Evolutionary conservation across 2,329 filamentous ascomycete genomes (phyloP), one percentile per base, ranked within the genome.

Genomic region (Laburnicola sp.): DNA sequence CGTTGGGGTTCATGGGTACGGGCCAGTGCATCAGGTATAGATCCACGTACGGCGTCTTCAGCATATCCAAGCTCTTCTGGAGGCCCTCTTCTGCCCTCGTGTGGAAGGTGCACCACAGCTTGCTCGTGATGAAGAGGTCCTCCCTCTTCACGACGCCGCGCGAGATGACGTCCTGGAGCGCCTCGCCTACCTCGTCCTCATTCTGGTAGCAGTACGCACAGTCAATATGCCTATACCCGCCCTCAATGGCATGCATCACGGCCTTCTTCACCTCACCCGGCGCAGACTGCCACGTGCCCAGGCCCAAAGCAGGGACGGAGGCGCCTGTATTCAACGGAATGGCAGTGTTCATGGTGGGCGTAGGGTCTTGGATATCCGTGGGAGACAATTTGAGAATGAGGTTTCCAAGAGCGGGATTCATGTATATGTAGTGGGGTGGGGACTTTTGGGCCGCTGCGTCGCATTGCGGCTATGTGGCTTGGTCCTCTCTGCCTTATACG

Each of bases 1-100:
- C 87, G 30, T 88, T 81, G 6, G 87, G 87, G 75, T 92, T 93
- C 84, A 92, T 86, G 43, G 87, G 84, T 39, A 91, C 77, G 4
- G 89, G 87, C 89, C 89, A 94, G 76, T 96, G 90, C 78, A 95
- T 82, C 32, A 95, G 80, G 69, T 84, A 91, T 50, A 95, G 77
- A 70, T 95, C 91, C 4, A 95, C 81, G 70, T 95, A 93, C 58
- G 91, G 87, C 41, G 94, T 77, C 1, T 89, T 88, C 31, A 95
- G 76, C 53, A 82, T 80, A 74, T 86, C 82, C 69, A 94, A 77
- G 64, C 86, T 88, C 79, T 86, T 85, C 58, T 90, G 83, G 31
- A 94, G 79, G 31, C 82, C 85, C 63, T 87, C 76, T 73, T 88
- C 85, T 4, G 85, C 85, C 5, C 86, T 80, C 27, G 82, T 83